A percentile compares a stretch with the other conserved stretches of the same genome.
Conservation (phyloP, 1,284 basidiomycete genomes). For the Bjerkandera adusta region DNA sequence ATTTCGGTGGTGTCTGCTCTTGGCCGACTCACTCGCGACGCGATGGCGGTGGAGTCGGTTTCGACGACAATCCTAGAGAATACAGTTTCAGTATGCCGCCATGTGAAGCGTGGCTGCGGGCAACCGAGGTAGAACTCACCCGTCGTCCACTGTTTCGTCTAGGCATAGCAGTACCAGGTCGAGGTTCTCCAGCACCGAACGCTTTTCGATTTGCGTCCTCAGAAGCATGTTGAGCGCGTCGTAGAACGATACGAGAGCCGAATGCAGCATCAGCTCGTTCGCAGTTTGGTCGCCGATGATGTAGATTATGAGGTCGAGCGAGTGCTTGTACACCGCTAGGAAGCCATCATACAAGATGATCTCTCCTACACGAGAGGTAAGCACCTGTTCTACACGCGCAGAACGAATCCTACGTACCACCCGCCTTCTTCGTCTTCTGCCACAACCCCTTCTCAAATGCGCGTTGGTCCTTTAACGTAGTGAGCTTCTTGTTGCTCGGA, state of each 20-base stretch:
- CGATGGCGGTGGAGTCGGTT: conserved; percentile 94
- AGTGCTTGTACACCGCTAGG: conserved; percentile 91
- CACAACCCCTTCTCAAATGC: conserved; percentile 94
- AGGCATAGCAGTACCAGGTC: conserved; percentile 92
- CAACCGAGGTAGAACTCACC: conserved; percentile 55
- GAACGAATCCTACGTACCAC: conserved; percentile 55
- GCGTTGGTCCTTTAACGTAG: conserved; percentile 88
- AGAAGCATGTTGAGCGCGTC: conserved; percentile 88
- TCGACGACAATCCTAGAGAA: conserved; percentile 87
- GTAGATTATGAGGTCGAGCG: conserved; percentile 95
- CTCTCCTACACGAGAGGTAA: conserved; percentile 60
- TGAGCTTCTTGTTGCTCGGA: conserved; percentile 61
- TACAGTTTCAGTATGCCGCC: not conserved
- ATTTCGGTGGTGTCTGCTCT: conserved; percentile 94
- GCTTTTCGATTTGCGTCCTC: conserved; percentile 93
- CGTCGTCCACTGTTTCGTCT: conserved; percentile 98
- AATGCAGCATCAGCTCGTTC: conserved; percentile 96
- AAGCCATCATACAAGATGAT: conserved; percentile 93
- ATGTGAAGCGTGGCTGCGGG: not conserved
- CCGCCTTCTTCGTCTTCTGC: conserved; percentile 92
- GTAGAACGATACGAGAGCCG: conserved; percentile 80
- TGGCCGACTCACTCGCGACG: conserved; percentile 91
- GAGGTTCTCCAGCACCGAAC: conserved; percentile 91
- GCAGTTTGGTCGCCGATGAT: conserved; percentile 87
- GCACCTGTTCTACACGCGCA: not conserved